A percentile compares a stretch with the other conserved stretches of the same genome.
phyloP scores from a whole-genome alignment of 345 rosid species.

The Gossypium bickii region DNA sequence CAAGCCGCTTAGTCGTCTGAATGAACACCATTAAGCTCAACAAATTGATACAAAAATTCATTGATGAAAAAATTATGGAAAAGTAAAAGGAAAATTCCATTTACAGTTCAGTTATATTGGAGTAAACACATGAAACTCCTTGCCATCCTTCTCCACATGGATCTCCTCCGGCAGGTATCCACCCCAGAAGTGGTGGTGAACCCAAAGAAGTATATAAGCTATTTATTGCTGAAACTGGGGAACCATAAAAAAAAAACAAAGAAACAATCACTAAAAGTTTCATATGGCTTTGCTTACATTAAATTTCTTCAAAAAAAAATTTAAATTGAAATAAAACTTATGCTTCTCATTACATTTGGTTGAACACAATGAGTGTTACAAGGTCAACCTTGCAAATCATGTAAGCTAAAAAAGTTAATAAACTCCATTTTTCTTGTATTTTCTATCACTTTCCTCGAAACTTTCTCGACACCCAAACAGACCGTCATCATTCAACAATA shows the following conservation, averaged over 20 bases:
- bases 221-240: conserved; percentile 69
- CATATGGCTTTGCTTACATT: not conserved
- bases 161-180: conserved; percentile 87
- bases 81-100: conserved; percentile 23
- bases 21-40: conserved; percentile 17
- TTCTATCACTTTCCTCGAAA: not conserved
- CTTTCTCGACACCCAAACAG: conserved; percentile 20
- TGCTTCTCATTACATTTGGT: not conserved
- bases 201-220: conserved; percentile 57
- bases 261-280: not conserved
- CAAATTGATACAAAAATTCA: conserved; percentile 1
- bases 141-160: conserved; percentile 87
- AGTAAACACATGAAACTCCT: conserved; percentile 76
- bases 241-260: not conserved
- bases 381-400: not conserved
- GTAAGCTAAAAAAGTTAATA: not conserved
- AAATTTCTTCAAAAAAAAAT: not conserved
- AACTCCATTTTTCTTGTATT: conserved; percentile 6
- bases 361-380: not conserved
- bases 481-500: not conserved
- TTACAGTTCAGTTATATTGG: conserved; percentile 76
- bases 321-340: not conserved
- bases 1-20: conserved; percentile 63
- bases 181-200: conserved; percentile 53
- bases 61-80: conserved; percentile 3